Evolutionary conservation across 2,329 filamentous ascomycete species (phyloP), one percentile per base, ranked within the genome.

Genomic region (Lecanicillium sp.): DNA sequence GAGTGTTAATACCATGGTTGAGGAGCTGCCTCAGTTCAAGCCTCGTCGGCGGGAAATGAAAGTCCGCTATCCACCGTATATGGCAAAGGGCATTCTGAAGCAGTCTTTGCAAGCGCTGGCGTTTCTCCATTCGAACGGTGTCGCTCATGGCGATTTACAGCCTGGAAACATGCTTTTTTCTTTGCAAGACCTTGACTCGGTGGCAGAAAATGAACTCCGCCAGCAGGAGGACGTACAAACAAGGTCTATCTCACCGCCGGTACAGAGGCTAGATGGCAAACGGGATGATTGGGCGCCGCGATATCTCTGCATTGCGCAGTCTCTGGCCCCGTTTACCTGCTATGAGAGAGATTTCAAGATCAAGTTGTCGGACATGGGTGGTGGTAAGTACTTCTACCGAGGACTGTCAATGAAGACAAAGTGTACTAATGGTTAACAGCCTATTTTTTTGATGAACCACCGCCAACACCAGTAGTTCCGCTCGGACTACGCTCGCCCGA

Each of bases 61-160:
- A 43, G 51, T 50, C 53, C 65, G 52, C 49, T 68, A 58, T 37
- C 63, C 65, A 4, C 57, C 51, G 19, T 44, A 48, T 42, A 59
- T 68, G 44, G 64, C 65, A 11, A 68, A 63, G 49, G 40, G 20
- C 14, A 62, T 66, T 49, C 53, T 62, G 10, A 61, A 60, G 40
- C 62, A 67, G 47, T 51, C 53, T 38, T 44, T 68, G 20, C 42
- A 54, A 27, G 59, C 57, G 29, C 50, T 68, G 30, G 49, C 52
- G 32, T 49, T 53, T 45, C 49, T 70, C n/a, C 62, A 68, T 37
- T 42, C 57, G 29, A 52, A 57, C 25, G 53, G 55, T 15, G 56
- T 68, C 44, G 54, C 55, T 28, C 61, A 69, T 51, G 60, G 64
- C 45, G 63, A 62, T 34, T 52, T 62, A 20, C 58, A 61, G 33